Evolutionary conservation across 345 rosid species (phyloP), one percentile per base, ranked within the genome.

Genomic region (Toxicodendron radicans): DNA sequence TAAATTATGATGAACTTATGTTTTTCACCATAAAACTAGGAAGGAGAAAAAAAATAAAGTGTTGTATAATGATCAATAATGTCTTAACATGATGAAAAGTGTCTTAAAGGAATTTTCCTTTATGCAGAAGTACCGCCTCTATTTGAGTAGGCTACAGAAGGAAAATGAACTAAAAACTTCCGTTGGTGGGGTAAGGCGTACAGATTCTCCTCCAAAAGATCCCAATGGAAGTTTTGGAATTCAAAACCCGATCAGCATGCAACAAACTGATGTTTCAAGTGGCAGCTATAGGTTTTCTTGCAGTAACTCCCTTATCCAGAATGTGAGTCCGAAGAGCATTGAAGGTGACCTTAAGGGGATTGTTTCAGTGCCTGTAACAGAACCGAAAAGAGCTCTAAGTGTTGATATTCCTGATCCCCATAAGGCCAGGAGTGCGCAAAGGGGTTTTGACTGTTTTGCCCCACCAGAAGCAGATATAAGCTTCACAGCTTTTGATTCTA

Each of bases 121-220:
- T 70, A 2, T 75, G 91, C 97, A 95, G 99, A 95, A 95, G 76
- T 95, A 95, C 78, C 95, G 99, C 16, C 95, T 95, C 73, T 92
- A 92, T 84, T 83, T 95, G 85, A 86, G 90, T 79, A 84, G 99
- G 70, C 71, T 92, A 72, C 97, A 88, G 83, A 91, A 89, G 72
- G 97, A 80, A 3, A 86, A 84, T 78, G 94, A 88, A 76, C 58
- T 68, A 0, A 91, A 82, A 76, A 73, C 76, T 61, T 80, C 84
- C 1, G 73, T 70, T 72, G 79, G 82, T 76, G 91, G 89, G 79
- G 73, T 72, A 43, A 90, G 87, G 87, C 86, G 80, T 79, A 76
- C 84, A 57, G 97, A 95, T 73, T 79, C 84, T 43, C 66, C 89
- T 70, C 60, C 76, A 18, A 85, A 82, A 79, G 92, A 88, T 66